phyloP scores from a whole-genome alignment of 495 filamentous ascomycete species.

The Aspergillus conjunctus region DNA sequence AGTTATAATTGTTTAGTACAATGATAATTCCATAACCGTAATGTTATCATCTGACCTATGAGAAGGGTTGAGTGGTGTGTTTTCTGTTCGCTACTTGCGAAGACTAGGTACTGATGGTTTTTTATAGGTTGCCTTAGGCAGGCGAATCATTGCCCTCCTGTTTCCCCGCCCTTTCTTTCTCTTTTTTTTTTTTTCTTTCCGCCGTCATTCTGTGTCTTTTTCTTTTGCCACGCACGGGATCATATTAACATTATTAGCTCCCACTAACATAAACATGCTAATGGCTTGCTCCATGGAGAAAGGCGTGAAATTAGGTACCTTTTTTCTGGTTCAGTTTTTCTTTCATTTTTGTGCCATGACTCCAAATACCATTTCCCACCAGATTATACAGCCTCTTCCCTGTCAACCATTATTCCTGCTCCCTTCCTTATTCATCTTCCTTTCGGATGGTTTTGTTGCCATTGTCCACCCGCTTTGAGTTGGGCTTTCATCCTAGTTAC shows the following conservation, averaged over 20 bases:
- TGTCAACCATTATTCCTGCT: not conserved
- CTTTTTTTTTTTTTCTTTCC: not conserved
- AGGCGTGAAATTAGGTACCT: not conserved
- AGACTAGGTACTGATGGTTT: not conserved
- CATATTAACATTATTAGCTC: conserved; percentile 1
- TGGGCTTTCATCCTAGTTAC: conserved; percentile 1
- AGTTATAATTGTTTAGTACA: too few relatives aligned
- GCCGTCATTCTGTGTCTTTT: not conserved
- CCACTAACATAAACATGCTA: not conserved
- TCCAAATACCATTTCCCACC: not conserved
- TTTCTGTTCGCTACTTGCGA: not conserved
- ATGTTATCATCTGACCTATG: too few relatives aligned
- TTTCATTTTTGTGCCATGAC: not conserved
- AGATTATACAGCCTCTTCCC: not conserved
- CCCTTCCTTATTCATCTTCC: conserved; percentile 1
- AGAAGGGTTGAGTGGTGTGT: not conserved
- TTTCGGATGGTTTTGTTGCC: conserved; percentile 6
- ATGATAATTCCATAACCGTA: too few relatives aligned
- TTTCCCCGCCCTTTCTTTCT: not conserved
- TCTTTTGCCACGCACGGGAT: conserved; percentile 21
- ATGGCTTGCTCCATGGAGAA: not conserved
- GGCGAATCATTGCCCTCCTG: not conserved
- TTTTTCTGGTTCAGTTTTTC: conserved; percentile 1
- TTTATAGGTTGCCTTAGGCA: conserved; percentile 1
- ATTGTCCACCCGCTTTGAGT: conserved; percentile 12